These are phyloP conservation scores for Ilex asprella DNA, from an alignment of 257 asterid species.

Conservation along the genomic window DNA sequence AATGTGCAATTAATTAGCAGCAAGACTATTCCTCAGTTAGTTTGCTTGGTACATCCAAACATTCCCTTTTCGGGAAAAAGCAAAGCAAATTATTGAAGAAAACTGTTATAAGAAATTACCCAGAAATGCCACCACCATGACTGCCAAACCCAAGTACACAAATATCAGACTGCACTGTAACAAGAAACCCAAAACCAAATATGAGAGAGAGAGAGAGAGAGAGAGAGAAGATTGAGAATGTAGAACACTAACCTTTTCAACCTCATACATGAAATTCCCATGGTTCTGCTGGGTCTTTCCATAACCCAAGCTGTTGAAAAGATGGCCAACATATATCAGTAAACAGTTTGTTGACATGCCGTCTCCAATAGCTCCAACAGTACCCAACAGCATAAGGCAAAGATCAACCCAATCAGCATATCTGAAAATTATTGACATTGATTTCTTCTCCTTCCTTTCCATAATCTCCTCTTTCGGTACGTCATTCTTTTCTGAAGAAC, in stretches of 20 bases:
- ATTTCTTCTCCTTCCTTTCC: conserved; percentile 17
- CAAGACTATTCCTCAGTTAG: not conserved
- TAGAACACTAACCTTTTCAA: conserved; percentile 47
- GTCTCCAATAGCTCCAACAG: conserved; percentile 94
- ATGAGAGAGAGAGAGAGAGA: not conserved
- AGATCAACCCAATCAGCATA: conserved; percentile 66
- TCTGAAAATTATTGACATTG: conserved; percentile 43
- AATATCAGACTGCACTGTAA: conserved; percentile 80
- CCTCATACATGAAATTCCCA: conserved; percentile 53
- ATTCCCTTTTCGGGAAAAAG: not conserved
- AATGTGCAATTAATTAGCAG: not conserved
- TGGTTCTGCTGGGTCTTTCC: conserved; percentile 39
- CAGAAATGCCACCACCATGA: conserved; percentile 76
- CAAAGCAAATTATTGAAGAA: conserved; percentile 4
- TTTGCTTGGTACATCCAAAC: not conserved
- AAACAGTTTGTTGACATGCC: conserved; percentile 78
- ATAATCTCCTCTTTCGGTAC: conserved; percentile 11
- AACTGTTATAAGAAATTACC: conserved; percentile 34
- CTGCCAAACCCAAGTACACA: conserved; percentile 72
- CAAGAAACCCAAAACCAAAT: conserved; percentile 10
- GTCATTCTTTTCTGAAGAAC: conserved; percentile 19
- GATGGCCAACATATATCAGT: conserved; percentile 54
- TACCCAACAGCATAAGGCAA: conserved; percentile 63
- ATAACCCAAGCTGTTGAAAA: conserved; percentile 70
- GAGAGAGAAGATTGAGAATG: not conserved